These are phyloP conservation scores for Colletotrichum navitas DNA, from an alignment of 2,329 filamentous ascomycete species.

Conservation along the genomic window DNA sequence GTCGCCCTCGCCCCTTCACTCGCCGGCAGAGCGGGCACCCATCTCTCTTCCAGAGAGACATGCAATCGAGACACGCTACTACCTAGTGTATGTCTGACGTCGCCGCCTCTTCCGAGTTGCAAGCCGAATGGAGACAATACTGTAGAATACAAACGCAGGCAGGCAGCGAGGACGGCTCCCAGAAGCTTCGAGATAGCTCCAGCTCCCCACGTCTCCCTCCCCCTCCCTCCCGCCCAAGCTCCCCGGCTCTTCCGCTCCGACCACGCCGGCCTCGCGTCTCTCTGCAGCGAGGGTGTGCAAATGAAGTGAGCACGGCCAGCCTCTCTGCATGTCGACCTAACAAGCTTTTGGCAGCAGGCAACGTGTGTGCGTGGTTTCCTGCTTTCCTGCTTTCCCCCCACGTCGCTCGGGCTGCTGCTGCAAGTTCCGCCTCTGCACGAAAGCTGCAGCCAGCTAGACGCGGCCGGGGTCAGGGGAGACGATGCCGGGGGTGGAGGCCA, in stretches of 20 bases:
- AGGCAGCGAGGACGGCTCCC: not conserved
- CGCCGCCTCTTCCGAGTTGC: not conserved
- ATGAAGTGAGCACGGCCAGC: not conserved
- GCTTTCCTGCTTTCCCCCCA: slow-evolving; percentile 14
- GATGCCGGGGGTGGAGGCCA: not conserved
- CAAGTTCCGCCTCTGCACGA: slow-evolving; percentile 29
- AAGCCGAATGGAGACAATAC: not conserved
- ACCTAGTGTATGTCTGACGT: not conserved
- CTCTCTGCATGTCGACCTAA: slow-evolving; percentile 34
- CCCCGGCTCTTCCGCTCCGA: slow-evolving; percentile 3
- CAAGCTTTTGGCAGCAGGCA: slow-evolving; percentile 30
- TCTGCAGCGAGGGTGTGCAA: slow-evolving; percentile 1
- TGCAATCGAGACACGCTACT: not conserved
- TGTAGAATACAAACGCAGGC: not conserved
- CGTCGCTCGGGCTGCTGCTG: slow-evolving; percentile 27
- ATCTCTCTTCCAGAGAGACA: not conserved
- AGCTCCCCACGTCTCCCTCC: not conserved
- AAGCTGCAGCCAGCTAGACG: slow-evolving; percentile 25
- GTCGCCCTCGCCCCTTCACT: not conserved
- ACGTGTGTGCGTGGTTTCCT: slow-evolving; percentile 1
- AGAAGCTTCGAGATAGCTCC: slow-evolving; percentile 21
- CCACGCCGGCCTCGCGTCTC: not conserved
- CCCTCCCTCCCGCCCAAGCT: not conserved
- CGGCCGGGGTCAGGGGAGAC: not conserved
- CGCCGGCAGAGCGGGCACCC: not conserved